Percentiles rank a stretch among this genome's conserved stretches.
phyloP scores from a whole-genome alignment of 371 early-diverging fungal species.

The Haplosporangium sp. region DNA sequence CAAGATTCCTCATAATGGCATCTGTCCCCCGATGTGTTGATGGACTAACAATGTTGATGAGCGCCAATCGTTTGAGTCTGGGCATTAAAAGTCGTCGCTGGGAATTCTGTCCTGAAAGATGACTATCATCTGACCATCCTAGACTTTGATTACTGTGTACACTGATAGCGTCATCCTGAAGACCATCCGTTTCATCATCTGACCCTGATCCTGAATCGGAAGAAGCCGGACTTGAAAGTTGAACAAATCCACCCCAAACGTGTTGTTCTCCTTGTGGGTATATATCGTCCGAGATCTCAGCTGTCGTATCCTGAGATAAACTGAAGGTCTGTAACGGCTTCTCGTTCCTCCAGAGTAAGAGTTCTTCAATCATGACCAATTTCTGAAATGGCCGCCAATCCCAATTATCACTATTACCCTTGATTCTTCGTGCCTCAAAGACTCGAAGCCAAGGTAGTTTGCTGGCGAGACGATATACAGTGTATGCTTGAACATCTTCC shows the following conservation, averaged over 20 bases:
- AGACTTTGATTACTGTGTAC: slow-evolving; percentile 19
- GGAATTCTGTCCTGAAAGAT: slow-evolving; percentile 1
- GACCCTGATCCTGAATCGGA: slow-evolving; percentile 7
- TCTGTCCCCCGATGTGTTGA: slow-evolving; percentile 36
- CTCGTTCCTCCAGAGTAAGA: slow-evolving; percentile 42
- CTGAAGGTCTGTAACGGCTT: slow-evolving; percentile 35
- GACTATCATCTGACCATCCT: slow-evolving; percentile 12
- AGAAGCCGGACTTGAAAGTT: slow-evolving; percentile 13
- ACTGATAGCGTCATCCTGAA: slow-evolving; percentile 9
- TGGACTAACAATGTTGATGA: slow-evolving; percentile 45
- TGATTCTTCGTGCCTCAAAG: slow-evolving; percentile 35
- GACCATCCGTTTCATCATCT: slow-evolving; percentile 9
- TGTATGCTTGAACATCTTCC: slow-evolving; percentile 33
- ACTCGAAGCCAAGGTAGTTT: slow-evolving; percentile 28
- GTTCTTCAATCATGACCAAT: slow-evolving; percentile 20
- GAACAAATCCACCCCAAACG: slow-evolving; percentile 37
- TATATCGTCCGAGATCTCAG: slow-evolving; percentile 27
- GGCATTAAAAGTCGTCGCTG: slow-evolving; percentile 15
- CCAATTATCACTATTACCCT: slow-evolving; percentile 34
- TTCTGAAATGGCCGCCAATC: slow-evolving; percentile 41
- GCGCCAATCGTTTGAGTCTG: slow-evolving; percentile 18
- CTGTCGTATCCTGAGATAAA: slow-evolving; percentile 8
- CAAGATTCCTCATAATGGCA: slow-evolving; percentile 17
- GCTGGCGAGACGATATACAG: slow-evolving; percentile 37
- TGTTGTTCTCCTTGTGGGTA: slow-evolving; percentile 28